Base-by-base conservation (phyloP, 2,329 filamentous ascomycete genomes). In the Colletotrichum agaves region DNA sequence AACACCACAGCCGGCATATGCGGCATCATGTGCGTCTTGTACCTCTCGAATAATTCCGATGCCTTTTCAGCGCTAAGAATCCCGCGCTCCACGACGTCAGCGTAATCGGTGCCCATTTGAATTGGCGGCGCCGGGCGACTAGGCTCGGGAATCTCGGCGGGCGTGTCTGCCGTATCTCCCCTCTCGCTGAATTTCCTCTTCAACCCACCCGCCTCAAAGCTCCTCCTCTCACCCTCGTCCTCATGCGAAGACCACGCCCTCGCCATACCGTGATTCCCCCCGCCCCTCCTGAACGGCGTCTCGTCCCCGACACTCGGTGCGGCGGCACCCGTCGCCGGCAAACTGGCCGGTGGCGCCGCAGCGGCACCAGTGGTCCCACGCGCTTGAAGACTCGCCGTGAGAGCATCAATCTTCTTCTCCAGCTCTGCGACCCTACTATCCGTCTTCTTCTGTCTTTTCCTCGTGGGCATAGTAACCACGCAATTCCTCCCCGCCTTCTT, bases 401-500 rank as follows among this genome's bases (percentile, higher is more conserved):
- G 78, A 8, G 91, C 92, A 81, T 97, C 93, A 71, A 97, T 95
- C 82, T 97, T 97, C 83, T 91, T 93, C 83, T 97, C 94, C 58
- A 98, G 84, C 82, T 97, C 94, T 8, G 93, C 91, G 12, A 98
- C 94, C 58, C 93, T 87, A 71, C 89, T 95, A 77, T 97, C 94
- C 61, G 93, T 94, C 84, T 97, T 97, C 83, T 95, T 97, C 82
- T 95, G 93, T 49, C 94, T 86, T 80, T 97, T 97, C 44, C 93
- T 78, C 33, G 84, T 88, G 13, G 87, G 93, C 70, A 89, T 88
- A 1, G 93, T 97, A 69, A 94, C 90, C 44, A 94, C 81, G 75
- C 94, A 97, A 70, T 84, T 84, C 41, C 93, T 84, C n/a, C 89
- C 88, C 3, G 93, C 92, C 80, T 97, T 97, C 57, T 87, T 87